Conservation (phyloP, 805 yeast genomes). For the Grigorovia yakushimaensis region DNA sequence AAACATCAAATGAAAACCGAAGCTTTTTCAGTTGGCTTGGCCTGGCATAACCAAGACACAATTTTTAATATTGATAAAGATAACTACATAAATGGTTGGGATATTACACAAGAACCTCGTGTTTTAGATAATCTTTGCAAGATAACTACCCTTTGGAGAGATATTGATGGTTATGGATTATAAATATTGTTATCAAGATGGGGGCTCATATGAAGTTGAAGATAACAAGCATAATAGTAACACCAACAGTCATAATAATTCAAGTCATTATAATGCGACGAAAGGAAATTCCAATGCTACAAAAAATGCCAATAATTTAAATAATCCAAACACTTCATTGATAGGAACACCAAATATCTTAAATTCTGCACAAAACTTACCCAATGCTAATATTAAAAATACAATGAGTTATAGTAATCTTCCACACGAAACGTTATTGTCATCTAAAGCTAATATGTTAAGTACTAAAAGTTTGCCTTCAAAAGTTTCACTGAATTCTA, state of each 20-base stretch:
- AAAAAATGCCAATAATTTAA: too few relatives aligned
- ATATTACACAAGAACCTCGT: constrained; percentile 24
- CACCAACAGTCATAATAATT: not conserved
- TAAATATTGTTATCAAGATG: constrained; percentile 20
- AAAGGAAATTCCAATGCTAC: constrained; percentile 2
- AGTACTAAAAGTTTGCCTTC: constrained; percentile 12
- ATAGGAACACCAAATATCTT: constrained; percentile 3
- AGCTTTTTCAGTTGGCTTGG: constrained; percentile 26
- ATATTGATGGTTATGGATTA: constrained; percentile 30
- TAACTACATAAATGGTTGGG: constrained; percentile 27
- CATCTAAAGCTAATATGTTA: constrained; percentile 4
- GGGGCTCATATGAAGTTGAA: constrained; percentile 15
- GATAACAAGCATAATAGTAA: not conserved
- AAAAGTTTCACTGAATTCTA: constrained; percentile 4
- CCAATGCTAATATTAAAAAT: not conserved
- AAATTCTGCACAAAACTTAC: not conserved
- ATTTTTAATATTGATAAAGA: constrained; percentile 28
- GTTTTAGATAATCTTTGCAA: constrained; percentile 23
- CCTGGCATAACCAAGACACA: constrained; percentile 28
- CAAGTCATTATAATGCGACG: constrained; percentile 4
- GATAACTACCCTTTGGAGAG: constrained; percentile 27
- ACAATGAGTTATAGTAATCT: not conserved
- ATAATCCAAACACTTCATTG: not conserved
- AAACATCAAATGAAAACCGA: constrained; percentile 31
- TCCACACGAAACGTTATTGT: not conserved